A percentile compares a stretch with the other conserved stretches of the same genome.
Evolutionary conservation across 108 stramenopile species (phyloP).

Genomic region (Cyclotella sp.): DNA sequence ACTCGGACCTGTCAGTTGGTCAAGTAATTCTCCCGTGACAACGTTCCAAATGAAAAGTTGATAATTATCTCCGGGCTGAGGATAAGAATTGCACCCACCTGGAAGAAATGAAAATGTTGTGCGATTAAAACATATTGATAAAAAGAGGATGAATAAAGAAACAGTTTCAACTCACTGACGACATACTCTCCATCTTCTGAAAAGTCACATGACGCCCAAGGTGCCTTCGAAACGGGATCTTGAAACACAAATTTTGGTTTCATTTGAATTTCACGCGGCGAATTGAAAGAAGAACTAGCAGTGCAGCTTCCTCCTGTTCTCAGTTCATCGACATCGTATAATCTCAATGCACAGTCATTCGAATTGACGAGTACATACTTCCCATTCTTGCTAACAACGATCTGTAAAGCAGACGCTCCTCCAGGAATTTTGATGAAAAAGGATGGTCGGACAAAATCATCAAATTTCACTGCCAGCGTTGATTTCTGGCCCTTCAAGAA

Average conservation of each 20-base stretch:
- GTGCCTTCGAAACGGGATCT: slow-evolving; percentile 71
- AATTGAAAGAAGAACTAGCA: too few relatives aligned
- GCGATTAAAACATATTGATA: neutral
- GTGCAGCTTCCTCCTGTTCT: slow-evolving; percentile 21
- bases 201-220: slow-evolving; percentile 75
- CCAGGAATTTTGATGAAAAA: slow-evolving; percentile 57
- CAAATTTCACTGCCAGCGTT: neutral
- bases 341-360: slow-evolving; percentile 70
- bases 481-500: slow-evolving; percentile 5
- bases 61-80: slow-evolving; percentile 61
- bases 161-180: slow-evolving; percentile 61
- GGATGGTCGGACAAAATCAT: slow-evolving; percentile 9
- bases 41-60: slow-evolving; percentile 78
- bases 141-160: neutral
- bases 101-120: neutral
- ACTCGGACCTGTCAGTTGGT: slow-evolving; percentile 76
- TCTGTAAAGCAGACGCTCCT: slow-evolving; percentile 60
- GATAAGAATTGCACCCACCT: slow-evolving; percentile 40
- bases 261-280: neutral
- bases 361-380: slow-evolving; percentile 69
- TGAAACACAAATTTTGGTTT: slow-evolving; percentile 69
- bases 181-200: slow-evolving; percentile 84
- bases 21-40: slow-evolving; percentile 74
- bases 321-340: slow-evolving; percentile 68
- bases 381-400: slow-evolving; percentile 73